phyloP scores from a whole-genome alignment of 208 protist genomes.

The Tritrichomonas foetus region DNA sequence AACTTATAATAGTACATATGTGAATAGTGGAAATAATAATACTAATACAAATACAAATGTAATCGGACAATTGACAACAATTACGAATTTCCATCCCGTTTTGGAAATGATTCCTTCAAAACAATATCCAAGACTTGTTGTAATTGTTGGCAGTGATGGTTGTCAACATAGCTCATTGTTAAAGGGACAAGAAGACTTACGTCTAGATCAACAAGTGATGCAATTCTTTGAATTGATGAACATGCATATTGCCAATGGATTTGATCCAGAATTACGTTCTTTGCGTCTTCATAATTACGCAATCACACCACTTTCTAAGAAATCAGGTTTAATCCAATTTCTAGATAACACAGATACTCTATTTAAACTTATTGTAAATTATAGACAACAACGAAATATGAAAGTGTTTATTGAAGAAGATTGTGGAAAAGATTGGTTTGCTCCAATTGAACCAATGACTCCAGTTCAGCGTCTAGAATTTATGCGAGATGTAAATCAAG shows the following conservation, averaged over 20 bases:
- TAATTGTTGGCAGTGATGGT: not conserved
- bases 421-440: not conserved
- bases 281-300: not conserved
- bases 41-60: too few relatives aligned
- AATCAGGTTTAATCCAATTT: not conserved
- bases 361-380: not conserved
- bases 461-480: not conserved
- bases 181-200: not conserved
- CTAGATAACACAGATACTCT: conserved; percentile 9
- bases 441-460: not conserved
- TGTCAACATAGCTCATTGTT: not conserved
- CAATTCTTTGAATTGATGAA: conserved; percentile 38
- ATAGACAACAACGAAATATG: not conserved
- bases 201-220: not conserved
- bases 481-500: not conserved
- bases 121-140: not conserved
- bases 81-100: not conserved
- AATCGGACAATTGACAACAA: not conserved
- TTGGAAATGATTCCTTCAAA: not conserved
- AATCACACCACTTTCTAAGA: not conserved
- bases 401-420: not conserved
- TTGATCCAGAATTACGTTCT: not conserved
- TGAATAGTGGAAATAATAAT: too few relatives aligned
- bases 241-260: not conserved
- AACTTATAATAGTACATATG: not conserved